Evolutionary conservation across 305 asterid species (phyloP).

Genomic region (Fraxinus ornus): DNA sequence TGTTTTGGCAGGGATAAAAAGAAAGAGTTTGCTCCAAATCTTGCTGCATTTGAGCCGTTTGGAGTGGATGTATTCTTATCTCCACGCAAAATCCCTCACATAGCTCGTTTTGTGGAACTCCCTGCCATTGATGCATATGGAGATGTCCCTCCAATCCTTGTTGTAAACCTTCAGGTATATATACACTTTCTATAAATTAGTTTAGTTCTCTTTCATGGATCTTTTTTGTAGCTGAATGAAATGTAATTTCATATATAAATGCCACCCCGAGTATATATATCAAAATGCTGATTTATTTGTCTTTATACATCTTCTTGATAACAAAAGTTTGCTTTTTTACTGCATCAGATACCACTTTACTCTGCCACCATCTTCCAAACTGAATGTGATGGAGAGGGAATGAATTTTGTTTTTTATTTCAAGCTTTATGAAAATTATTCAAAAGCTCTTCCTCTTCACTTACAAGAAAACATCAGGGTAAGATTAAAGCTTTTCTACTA

Average conservation of each 20-base stretch:
- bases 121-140: slow-evolving; percentile 60
- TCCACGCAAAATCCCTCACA: slow-evolving; percentile 76
- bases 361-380: slow-evolving; percentile 73
- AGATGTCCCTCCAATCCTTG: slow-evolving; percentile 76
- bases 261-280: not conserved
- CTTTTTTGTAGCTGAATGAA: not conserved
- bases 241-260: not conserved
- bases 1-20: slow-evolving; percentile 77
- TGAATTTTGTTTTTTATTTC: slow-evolving; percentile 78
- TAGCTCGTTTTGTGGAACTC: slow-evolving; percentile 85
- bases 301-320: not conserved
- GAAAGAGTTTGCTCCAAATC: slow-evolving; percentile 69
- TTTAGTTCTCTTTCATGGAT: not conserved
- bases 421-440: slow-evolving; percentile 73
- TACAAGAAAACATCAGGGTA: slow-evolving; percentile 81
- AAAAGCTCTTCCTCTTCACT: slow-evolving; percentile 65
- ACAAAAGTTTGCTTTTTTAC: slow-evolving; percentile 2
- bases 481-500: slow-evolving; percentile 21
- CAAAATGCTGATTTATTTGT: slow-evolving; percentile 7
- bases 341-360: slow-evolving; percentile 72
- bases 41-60: slow-evolving; percentile 77
- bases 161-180: slow-evolving; percentile 89
- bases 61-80: slow-evolving; percentile 86
- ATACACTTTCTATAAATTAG: not conserved
- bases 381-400: slow-evolving; percentile 81